Evolutionary conservation across 805 yeast species (phyloP).

Genomic region (Yarrowia sp.): DNA sequence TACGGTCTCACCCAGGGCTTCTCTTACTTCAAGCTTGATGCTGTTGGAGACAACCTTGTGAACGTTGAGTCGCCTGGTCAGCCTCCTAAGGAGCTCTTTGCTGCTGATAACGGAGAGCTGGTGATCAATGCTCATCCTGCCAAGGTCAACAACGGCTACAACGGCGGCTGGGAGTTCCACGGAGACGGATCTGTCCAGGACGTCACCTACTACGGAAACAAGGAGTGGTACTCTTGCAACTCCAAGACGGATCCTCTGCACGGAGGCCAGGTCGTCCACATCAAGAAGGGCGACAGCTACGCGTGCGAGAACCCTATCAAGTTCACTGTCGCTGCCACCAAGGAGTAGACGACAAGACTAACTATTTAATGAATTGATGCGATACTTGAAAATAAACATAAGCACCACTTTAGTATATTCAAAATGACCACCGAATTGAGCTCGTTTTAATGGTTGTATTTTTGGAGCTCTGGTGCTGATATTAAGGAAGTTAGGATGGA

Average conservation of each 20-base stretch:
- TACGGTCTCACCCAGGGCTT: neutral
- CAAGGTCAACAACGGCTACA: neutral
- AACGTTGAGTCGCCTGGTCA: neutral
- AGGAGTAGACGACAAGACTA: neutral
- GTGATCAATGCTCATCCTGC: neutral
- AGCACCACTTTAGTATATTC: too few species aligned
- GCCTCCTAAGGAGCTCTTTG: neutral
- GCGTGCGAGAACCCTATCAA: neutral
- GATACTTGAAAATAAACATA: too few species aligned
- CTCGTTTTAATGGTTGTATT: too few species aligned
- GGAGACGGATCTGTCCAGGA: neutral
- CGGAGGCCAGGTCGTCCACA: neutral
- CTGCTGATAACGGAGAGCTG: neutral
- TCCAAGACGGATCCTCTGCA: neutral
- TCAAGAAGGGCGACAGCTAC: conserved; percentile 6
- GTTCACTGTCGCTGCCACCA: neutral
- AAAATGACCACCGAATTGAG: too few species aligned
- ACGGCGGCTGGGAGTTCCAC: neutral
- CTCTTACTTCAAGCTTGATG: neutral
- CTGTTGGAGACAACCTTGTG: neutral
- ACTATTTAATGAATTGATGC: neutral
- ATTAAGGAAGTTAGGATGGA: too few species aligned
- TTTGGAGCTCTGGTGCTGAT: too few species aligned
- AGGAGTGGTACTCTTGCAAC: conserved; percentile 1
- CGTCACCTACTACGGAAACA: neutral